Evolutionary conservation across 306 rosid genomes (phyloP), one percentile per base, ranked within the genome.

Genomic region (Vicia faba): DNA sequence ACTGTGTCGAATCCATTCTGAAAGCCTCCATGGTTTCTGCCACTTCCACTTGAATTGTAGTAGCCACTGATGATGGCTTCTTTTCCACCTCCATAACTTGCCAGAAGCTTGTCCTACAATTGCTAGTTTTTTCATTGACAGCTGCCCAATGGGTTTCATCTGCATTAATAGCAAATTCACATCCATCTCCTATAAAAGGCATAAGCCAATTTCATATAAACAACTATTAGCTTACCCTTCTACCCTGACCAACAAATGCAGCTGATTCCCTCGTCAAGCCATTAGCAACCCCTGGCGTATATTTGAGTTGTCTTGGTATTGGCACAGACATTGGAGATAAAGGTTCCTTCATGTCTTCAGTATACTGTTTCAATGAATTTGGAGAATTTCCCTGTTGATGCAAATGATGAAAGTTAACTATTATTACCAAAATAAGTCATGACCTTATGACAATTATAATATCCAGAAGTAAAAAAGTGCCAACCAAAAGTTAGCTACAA

Each of bases 11-110:
- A 95, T 95, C 95, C 59, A 84, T 82, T 95, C 97, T 54, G 99
- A 91, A 36, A 95, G 96, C 86, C 78, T 95, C 99, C 99, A 95
- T 31, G 99, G 99, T 76, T 95, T 95, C 80, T 95, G 99, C 99
- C 99, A 95, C 67, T 88, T 95, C 99, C 99, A 95, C 65, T 91
- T 95, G 75, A 95, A 95, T 73, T 95, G 97, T 26, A 95, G 50
- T 15, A 90, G 86, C 97, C 99, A 95, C 49, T 88, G 99, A 72
- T 95, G 99, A 84, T 95, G 99, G 66, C 99, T 95, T 88, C 99
- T 88, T 75, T 95, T 95, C 99, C 99, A 95, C 71, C 96, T 91
- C 99, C 99, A 95, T 68, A 95, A 76, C 86, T 88, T 95, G 66
- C 97, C 99, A 48, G 91, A 79, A 72, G 84, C 81, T 64, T 88